phyloP scores from a whole-genome alignment of 768 basidiomycete species.

The Boletus bicolor region DNA sequence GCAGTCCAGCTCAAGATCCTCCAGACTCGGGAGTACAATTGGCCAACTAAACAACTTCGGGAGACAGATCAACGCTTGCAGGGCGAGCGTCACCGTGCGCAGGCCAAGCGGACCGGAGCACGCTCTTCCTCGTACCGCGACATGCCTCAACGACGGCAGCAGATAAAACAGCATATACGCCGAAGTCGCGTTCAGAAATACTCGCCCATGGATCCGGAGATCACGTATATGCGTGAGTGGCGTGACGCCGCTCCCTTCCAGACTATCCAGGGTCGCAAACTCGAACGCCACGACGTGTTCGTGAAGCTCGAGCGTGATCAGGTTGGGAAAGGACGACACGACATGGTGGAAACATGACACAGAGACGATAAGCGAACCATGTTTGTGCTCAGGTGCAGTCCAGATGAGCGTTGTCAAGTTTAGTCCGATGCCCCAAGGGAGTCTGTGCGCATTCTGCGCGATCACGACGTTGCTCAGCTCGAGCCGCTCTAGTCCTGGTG shows the following conservation, averaged over 20 bases:
- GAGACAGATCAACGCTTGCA: slow-evolving; percentile 13
- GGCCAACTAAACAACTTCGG: slow-evolving; percentile 6
- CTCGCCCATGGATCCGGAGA: slow-evolving; percentile 11
- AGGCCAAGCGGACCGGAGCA: slow-evolving; percentile 7
- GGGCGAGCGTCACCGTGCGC: slow-evolving; percentile 10
- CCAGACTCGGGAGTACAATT: slow-evolving; percentile 9
- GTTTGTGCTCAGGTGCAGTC: slow-evolving; percentile 7
- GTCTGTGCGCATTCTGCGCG: slow-evolving; percentile 1
- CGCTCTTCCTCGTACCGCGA: slow-evolving; percentile 13
- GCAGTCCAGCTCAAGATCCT: slow-evolving; percentile 13
- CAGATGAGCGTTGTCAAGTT: slow-evolving; percentile 26
- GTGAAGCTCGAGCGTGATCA: slow-evolving; percentile 18
- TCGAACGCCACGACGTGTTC: slow-evolving; percentile 14
- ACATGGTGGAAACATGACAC: slow-evolving; percentile 16
- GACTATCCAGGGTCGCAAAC: neutral
- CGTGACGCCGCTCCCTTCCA: slow-evolving; percentile 1
- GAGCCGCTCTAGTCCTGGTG: slow-evolving; percentile 12
- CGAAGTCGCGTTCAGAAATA: slow-evolving; percentile 8
- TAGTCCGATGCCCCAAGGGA: slow-evolving; percentile 10
- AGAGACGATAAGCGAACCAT: slow-evolving; percentile 14
- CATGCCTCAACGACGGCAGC: slow-evolving; percentile 9
- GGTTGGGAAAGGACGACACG: slow-evolving; percentile 20
- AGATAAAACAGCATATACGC: slow-evolving; percentile 17
- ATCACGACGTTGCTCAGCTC: slow-evolving; percentile 20
- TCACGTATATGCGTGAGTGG: slow-evolving; percentile 11